A percentile compares a stretch with the other conserved stretches of the same genome.
These are phyloP conservation scores for Penicillium paxilli DNA, from an alignment of 495 filamentous ascomycete genomes.

Conservation along the genomic window DNA sequence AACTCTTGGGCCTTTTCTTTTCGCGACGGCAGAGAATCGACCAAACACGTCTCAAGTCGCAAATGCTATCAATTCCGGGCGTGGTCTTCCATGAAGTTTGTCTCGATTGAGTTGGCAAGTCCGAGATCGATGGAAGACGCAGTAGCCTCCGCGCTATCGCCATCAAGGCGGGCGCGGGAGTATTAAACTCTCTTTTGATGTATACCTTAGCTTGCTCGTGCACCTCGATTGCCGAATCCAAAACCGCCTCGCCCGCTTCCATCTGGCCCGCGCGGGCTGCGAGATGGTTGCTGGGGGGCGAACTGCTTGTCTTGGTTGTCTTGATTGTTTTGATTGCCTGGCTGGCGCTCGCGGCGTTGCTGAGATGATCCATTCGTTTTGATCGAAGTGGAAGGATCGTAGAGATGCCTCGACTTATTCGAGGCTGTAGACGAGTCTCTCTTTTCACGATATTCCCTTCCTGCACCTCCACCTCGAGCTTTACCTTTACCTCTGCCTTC, in stretches of 20 bases:
- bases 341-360: constrained; percentile 49
- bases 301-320: constrained; percentile 44
- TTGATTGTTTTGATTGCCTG: constrained; percentile 35
- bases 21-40: constrained; percentile 50
- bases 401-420: constrained; percentile 56
- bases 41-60: constrained; percentile 59
- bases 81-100: constrained; percentile 49
- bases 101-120: not conserved
- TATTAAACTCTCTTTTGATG: not conserved
- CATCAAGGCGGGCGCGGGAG: not conserved
- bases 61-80: constrained; percentile 58
- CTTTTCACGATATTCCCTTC: constrained; percentile 37
- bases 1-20: constrained; percentile 13
- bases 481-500: constrained; percentile 42
- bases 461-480: constrained; percentile 34
- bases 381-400: constrained; percentile 68
- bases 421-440: constrained; percentile 49
- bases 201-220: constrained; percentile 35
- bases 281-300: constrained; percentile 57
- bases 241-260: constrained; percentile 73
- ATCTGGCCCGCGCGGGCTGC: constrained; percentile 74
- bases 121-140: not conserved
- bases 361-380: constrained; percentile 57
- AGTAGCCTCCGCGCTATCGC: not conserved
- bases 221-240: constrained; percentile 56